phyloP scores from a whole-genome alignment of 164 flowering plant species.

The Euptelea pleiosperma region DNA sequence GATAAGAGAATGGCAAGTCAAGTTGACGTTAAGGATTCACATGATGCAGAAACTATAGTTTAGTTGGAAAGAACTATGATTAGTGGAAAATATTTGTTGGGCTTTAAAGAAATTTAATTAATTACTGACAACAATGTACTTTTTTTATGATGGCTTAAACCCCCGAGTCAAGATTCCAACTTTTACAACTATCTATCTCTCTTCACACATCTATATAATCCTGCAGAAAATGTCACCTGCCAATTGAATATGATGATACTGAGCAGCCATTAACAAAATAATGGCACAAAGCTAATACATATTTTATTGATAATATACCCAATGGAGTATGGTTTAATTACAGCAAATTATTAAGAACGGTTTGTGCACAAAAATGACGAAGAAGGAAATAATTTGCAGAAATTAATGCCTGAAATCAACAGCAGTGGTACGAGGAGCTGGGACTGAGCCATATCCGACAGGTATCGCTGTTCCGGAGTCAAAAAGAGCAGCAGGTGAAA shows the following conservation, averaged over 20 bases:
- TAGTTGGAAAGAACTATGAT: neutral
- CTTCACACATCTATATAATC: too few relatives aligned
- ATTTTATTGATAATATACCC: too few relatives aligned
- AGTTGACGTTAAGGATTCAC: too few relatives aligned
- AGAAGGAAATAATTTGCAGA: neutral
- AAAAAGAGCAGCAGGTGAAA: slow-evolving; percentile 36
- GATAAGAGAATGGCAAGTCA: too few relatives aligned
- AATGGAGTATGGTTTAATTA: neutral
- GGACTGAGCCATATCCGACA: slow-evolving; percentile 53
- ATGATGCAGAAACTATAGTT: too few relatives aligned
- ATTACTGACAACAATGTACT: neutral
- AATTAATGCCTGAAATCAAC: slow-evolving; percentile 61
- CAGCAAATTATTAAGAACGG: neutral
- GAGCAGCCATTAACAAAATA: neutral
- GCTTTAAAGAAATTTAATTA: neutral
- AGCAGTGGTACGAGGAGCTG: slow-evolving; percentile 43
- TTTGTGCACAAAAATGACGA: too few relatives aligned
- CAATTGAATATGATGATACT: neutral
- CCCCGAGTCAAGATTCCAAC: neutral
- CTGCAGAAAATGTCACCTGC: neutral
- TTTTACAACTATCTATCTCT: neutral
- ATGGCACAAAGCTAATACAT: neutral
- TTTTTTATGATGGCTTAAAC: neutral
- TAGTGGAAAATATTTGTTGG: neutral
- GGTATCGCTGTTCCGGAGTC: slow-evolving; percentile 41